A percentile compares a stretch with the other conserved stretches of the same genome.
Evolutionary conservation across 345 rosid genomes (phyloP).

Genomic region (Rhizophora apiculata): DNA sequence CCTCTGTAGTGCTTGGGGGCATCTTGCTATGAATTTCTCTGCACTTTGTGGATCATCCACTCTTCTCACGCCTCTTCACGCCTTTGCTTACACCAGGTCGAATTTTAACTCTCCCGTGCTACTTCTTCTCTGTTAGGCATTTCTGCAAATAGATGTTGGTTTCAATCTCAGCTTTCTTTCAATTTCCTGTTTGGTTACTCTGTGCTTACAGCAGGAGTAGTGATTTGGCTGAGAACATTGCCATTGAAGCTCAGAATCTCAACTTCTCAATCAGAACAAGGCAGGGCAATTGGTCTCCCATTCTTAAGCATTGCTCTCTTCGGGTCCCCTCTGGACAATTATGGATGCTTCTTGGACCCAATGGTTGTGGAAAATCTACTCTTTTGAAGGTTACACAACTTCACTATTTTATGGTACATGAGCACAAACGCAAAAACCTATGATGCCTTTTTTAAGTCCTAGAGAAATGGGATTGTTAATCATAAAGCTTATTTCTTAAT

Average conservation of each 20-base stretch:
- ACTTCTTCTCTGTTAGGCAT: slow-evolving; percentile 19
- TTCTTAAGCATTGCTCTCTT: slow-evolving; percentile 75
- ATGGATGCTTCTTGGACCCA: slow-evolving; percentile 98
- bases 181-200: neutral
- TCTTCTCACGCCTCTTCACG: slow-evolving; percentile 34
- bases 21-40: slow-evolving; percentile 32
- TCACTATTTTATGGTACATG: neutral
- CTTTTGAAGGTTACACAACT: slow-evolving; percentile 65
- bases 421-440: neutral
- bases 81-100: slow-evolving; percentile 36
- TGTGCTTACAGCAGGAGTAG: slow-evolving; percentile 33
- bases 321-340: slow-evolving; percentile 69
- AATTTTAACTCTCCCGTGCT: neutral
- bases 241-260: slow-evolving; percentile 62
- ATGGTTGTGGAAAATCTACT: slow-evolving; percentile 97
- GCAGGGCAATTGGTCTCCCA: slow-evolving; percentile 52
- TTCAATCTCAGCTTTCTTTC: slow-evolving; percentile 3
- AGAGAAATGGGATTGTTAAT: neutral
- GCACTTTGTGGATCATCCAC: slow-evolving; percentile 24
- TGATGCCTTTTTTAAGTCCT: neutral
- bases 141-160: slow-evolving; percentile 23
- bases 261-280: slow-evolving; percentile 56
- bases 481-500: neutral
- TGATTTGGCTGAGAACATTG: slow-evolving; percentile 27
- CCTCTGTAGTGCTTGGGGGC: neutral